Conservation (phyloP, 108 stramenopile species). For the Parmales sp. region DNA sequence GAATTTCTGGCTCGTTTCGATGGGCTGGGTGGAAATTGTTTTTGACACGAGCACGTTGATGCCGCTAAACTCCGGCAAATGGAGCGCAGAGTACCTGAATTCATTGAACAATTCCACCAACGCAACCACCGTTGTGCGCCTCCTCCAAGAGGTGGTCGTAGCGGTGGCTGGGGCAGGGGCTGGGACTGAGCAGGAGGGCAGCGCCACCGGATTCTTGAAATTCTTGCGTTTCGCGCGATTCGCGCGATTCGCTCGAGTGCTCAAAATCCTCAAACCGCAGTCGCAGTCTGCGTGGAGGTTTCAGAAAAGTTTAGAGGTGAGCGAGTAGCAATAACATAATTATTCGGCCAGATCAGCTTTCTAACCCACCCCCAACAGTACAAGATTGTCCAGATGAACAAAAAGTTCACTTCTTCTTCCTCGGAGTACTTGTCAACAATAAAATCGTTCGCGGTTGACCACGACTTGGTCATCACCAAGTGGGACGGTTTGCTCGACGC, state of each 20-base stretch:
- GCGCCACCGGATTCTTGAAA: neutral
- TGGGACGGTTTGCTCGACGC: slow-evolving; percentile 12
- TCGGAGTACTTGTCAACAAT: neutral
- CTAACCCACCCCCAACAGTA: slow-evolving; percentile 7
- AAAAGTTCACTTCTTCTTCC: neutral
- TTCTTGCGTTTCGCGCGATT: neutral
- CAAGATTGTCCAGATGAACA: neutral
- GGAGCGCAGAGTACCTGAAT: too few species aligned
- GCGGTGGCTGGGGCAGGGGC: too few species aligned
- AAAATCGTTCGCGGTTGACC: slow-evolving; percentile 7
- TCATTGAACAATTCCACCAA: too few species aligned
- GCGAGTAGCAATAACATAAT: too few species aligned
- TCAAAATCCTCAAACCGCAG: slow-evolving; percentile 5
- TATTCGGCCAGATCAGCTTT: too few species aligned
- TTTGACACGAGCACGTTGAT: too few species aligned
- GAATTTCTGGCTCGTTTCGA: neutral
- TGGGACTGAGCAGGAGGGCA: too few species aligned
- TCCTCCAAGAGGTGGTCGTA: too few species aligned
- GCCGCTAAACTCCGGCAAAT: too few species aligned
- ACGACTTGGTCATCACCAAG: slow-evolving; percentile 5
- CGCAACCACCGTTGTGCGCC: too few species aligned
- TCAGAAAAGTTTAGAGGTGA: too few species aligned
- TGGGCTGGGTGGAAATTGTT: neutral
- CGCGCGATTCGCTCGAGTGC: neutral
- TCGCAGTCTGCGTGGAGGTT: slow-evolving; percentile 8